These are phyloP conservation scores for Porcisia hertigi DNA, from an alignment of 208 protist genomes.

Conservation along the genomic window DNA sequence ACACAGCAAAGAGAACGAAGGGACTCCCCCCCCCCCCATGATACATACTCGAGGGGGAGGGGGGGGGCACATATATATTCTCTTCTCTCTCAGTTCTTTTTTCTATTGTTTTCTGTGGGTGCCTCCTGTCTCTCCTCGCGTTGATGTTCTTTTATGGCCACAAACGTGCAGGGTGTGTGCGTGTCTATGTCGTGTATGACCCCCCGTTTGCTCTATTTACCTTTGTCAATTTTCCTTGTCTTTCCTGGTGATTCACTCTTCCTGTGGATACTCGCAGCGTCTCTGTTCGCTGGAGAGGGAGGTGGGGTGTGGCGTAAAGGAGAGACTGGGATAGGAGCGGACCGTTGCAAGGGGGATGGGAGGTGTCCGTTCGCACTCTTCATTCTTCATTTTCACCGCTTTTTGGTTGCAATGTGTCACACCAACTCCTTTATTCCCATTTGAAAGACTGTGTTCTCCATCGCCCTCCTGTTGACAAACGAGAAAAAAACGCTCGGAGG, in stretches of 20 bases:
- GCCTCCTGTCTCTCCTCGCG: background rate
- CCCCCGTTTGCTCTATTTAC: background rate
- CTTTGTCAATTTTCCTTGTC: background rate
- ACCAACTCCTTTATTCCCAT: background rate
- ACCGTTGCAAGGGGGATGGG: background rate
- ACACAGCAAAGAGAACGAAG: background rate
- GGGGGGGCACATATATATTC: background rate
- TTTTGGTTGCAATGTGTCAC: background rate
- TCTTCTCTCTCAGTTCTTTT: background rate
- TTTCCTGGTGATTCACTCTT: background rate
- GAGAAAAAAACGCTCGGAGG: background rate
- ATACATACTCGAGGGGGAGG: background rate
- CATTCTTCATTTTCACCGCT: background rate
- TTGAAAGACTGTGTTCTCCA: background rate
- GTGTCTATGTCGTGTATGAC: background rate
- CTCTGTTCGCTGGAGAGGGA: background rate
- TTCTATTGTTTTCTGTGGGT: background rate
- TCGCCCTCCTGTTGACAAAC: too few relatives aligned
- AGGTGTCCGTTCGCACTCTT: too few relatives aligned
- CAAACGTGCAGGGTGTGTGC: background rate
- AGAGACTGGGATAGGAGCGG: background rate
- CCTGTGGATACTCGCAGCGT: background rate
- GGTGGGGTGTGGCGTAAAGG: background rate
- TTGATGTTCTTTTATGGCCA: background rate
- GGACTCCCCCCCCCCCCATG: too few relatives aligned